Conservation (phyloP, 164 flowering plant species). For the Sextonia rubra region DNA sequence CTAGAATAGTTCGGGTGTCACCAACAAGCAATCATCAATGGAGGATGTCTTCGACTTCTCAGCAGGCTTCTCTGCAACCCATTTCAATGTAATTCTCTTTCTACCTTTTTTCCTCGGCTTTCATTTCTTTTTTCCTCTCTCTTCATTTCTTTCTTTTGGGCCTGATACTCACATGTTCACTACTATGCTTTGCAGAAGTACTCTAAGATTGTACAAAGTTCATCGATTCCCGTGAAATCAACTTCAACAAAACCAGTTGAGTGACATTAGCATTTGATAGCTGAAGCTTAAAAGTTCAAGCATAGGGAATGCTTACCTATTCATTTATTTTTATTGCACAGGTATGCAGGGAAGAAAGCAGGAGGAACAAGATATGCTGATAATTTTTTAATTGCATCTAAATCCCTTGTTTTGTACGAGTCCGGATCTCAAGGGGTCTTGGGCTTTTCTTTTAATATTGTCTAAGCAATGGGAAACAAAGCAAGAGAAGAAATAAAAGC, state of each 20-base stretch:
- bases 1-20: conserved; percentile 34
- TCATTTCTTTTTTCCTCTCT: background rate
- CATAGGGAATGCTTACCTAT: background rate
- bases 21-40: conserved; percentile 33
- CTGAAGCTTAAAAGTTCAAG: background rate
- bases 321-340: conserved; percentile 7
- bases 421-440: conserved; percentile 29
- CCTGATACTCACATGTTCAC: background rate
- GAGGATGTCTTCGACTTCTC: conserved; percentile 53
- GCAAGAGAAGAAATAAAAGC: conserved; percentile 24
- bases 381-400: conserved; percentile 7
- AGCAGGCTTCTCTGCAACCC: conserved; percentile 52
- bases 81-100: conserved; percentile 33
- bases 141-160: background rate
- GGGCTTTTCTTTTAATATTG: conserved; percentile 30
- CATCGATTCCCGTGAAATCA: conserved; percentile 38
- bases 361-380: conserved; percentile 34
- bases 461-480: conserved; percentile 57
- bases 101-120: background rate
- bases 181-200: conserved; percentile 30
- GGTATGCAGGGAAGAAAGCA: conserved; percentile 45
- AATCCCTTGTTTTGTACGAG: conserved; percentile 7
- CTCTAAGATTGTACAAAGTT: conserved; percentile 33
- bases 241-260: conserved; percentile 43
- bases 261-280: conserved; percentile 8